Evolutionary conservation across 2,329 filamentous ascomycete genomes (phyloP), one percentile per base, ranked within the genome.

Genomic region (Penicillium sp.): DNA sequence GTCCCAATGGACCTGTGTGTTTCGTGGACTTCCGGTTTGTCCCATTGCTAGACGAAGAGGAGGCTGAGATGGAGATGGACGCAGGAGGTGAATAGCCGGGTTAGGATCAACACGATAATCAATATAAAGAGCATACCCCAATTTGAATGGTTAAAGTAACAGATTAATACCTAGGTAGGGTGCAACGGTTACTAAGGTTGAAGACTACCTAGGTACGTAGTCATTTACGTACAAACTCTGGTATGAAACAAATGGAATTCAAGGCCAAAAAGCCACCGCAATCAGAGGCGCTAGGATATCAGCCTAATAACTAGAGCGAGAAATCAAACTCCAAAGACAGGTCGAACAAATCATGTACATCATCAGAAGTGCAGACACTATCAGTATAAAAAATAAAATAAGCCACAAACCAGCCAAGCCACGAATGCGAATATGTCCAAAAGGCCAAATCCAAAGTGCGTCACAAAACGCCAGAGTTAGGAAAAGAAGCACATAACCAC

Each of bases 11-110:
- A 6, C 66, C 64, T 40, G 68, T 71, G n/a, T 69, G 67, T 44
- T 75, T 74, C 60, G 68, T 75, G 46, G 72, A 75, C 56, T 75
- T 74, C 53, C 64, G 71, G 19, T 74, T 75, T 59, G 71, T 75
- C 38, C 72, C 72, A 13, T 58, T 75, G 21, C 53, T 74, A 19
- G 70, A 72, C 53, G 69, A 71, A 15, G 69, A 70, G 22, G 65
- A 65, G 17, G 58, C 57, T n/a, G 64, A 61, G 38, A 54, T 61
- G 22, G 56, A 59, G 29, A 54, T 58, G 35, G 51, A 53, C 6
- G 46, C 31, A 24, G 42, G 48, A 47, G 44, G 38, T 10, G 46
- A 58, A 45, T 53, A 54, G 35, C n/a, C 13, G 15, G 26, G 26
- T 9, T 32, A 28, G 10, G 10, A 24, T 17, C 8, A 42, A n/a